A percentile compares a stretch with the other conserved stretches of the same genome.
Conservation (phyloP, 2,329 filamentous ascomycete species). For the Chaetomiaceae sp. region DNA sequence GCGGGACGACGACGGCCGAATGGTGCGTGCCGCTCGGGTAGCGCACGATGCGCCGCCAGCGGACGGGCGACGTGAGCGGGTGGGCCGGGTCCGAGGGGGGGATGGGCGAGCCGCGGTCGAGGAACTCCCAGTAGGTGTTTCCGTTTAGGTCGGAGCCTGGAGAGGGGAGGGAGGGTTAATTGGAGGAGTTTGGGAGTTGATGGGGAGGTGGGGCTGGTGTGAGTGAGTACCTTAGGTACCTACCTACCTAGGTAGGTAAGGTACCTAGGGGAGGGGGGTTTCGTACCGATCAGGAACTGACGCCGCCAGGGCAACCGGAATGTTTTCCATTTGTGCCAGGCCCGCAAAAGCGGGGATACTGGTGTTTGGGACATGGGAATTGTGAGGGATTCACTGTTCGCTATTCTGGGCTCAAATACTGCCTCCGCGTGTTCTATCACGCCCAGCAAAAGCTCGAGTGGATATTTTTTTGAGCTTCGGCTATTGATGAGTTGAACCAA, state of each 20-base stretch:
- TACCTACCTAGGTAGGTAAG: no score
- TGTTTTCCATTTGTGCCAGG: constrained; percentile 60
- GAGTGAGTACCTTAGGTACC: no score
- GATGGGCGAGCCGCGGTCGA: constrained; percentile 39
- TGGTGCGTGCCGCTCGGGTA: constrained; percentile 52
- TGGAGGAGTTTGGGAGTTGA: no score
- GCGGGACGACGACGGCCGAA: constrained; percentile 53
- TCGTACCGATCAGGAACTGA: constrained; percentile 56
- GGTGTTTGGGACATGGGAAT: constrained; percentile 32
- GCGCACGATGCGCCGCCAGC: constrained; percentile 59
- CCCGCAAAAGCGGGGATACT: constrained; percentile 37
- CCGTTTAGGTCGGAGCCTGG: constrained; percentile 60
- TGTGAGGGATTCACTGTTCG: no score
- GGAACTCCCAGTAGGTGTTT: constrained; percentile 68
- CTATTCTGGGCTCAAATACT: no score
- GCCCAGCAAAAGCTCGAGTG: background rate
- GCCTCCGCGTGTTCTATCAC: no score
- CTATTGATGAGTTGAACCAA: no score
- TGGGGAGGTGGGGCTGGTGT: no score
- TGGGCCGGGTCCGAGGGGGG: constrained; percentile 24
- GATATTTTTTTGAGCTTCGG: constrained; percentile 6
- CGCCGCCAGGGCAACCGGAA: constrained; percentile 61
- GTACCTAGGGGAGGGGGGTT: background rate
- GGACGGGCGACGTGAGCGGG: constrained; percentile 24
- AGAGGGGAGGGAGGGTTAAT: no score